Evolutionary conservation across 208 protist species (phyloP), one percentile per base, ranked within the genome.

Genomic region (Wallacemonas rigidus): DNA sequence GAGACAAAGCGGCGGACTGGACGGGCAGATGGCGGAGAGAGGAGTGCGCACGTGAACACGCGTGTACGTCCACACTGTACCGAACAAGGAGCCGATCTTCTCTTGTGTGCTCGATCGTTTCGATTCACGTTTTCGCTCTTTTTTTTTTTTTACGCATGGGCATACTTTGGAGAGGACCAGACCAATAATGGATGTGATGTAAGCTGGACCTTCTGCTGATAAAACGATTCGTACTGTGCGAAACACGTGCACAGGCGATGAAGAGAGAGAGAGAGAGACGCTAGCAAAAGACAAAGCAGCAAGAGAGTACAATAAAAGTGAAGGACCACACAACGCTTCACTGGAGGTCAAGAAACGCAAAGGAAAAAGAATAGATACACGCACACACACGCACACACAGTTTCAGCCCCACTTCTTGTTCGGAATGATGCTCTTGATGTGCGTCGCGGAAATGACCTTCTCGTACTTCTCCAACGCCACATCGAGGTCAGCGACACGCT

Each of bases 341-440:
- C 26, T 26, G 26, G 26, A 26, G 26, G 26, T 26, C 55, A 48
- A 56, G 56, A 54, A 14, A 51, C n/a, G 51, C 0, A n/a, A 17
- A 60, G 47, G 45, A 12, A 26, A 0, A 26, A 26, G 26, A 26
- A 26, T 26, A 26, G 26, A 26, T 26, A 26, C 26, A 26, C 26
- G 6, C n/a, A 44, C 15, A 69, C 7, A 15, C 12, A 64, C 6
- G 12, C 2, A 8, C 45, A 51, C 35, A 15, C 40, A 35, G 4
- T 43, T 41, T 63, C 17, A 44, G 57, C 69, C 57, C 67, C 72
- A 65, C 38, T 60, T 71, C 64, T 77, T 74, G 26, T 77, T 57
- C 26, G 68, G 47, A 8, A 94, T 17, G 54, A 92, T 87, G 53
- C 71, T 85, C 83, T 92, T 92, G 14, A 92, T 83, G 72, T 94